Conservation (phyloP, 1,139 yeast genomes). For the Yamadazyma triangularis region DNA sequence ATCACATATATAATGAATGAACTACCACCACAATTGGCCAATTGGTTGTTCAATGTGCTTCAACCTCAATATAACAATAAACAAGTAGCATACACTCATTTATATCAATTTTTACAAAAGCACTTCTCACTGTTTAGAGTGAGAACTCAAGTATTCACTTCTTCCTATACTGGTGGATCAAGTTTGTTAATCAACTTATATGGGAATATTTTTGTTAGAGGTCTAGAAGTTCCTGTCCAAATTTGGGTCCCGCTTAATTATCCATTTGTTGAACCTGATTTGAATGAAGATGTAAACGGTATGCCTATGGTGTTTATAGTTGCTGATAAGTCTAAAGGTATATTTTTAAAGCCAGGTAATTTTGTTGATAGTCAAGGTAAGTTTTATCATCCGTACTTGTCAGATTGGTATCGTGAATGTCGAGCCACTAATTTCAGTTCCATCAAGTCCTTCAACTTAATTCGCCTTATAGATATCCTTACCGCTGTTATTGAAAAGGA, state of each 20-base stretch:
- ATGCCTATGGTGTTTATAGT: constrained; percentile 63
- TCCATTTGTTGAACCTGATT: constrained; percentile 35
- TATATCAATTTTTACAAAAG: constrained; percentile 48
- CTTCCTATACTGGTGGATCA: constrained; percentile 50
- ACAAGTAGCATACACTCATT: constrained; percentile 56
- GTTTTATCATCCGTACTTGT: constrained; percentile 65
- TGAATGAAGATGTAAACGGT: constrained; percentile 17
- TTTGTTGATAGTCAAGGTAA: constrained; percentile 71
- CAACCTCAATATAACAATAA: constrained; percentile 51
- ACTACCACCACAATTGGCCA: constrained; percentile 32
- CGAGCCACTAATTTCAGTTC: constrained; percentile 6
- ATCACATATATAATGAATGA: constrained; percentile 15
- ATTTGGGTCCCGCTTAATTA: constrained; percentile 76
- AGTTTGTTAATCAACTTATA: constrained; percentile 58
- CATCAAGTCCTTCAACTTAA: constrained; percentile 26
- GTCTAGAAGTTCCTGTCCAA: constrained; percentile 53
- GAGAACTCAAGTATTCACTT: constrained; percentile 67
- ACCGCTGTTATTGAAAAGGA: constrained; percentile 38
- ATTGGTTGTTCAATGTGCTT: constrained; percentile 42
- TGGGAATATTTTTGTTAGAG: constrained; percentile 39
- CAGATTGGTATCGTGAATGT: constrained; percentile 48
- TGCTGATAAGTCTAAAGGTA: constrained; percentile 39
- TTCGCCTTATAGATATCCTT: constrained; percentile 33
- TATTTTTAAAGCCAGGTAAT: constrained; percentile 53
- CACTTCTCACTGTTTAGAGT: constrained; percentile 46